Percentiles rank a stretch among this genome's conserved stretches.
These are phyloP conservation scores for Amanita pallidorosea DNA, from an alignment of 768 basidiomycete genomes.

Conservation along the genomic window DNA sequence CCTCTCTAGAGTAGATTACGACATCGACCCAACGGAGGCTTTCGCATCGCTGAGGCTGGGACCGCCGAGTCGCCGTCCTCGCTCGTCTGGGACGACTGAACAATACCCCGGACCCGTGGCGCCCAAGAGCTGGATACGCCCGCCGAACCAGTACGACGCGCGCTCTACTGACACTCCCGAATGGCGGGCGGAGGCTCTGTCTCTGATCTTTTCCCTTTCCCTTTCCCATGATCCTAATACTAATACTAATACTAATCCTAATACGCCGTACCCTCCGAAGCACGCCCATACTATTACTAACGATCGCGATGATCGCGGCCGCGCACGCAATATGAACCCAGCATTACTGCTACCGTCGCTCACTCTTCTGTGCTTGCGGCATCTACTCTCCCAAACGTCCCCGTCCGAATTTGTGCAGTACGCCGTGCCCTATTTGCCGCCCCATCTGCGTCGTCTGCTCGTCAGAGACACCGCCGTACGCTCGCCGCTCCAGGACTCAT, in stretches of 20 bases:
- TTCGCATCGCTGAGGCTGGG: slow-evolving; percentile 1
- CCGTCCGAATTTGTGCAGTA: slow-evolving; percentile 31
- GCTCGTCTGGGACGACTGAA: background rate
- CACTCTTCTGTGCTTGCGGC: slow-evolving; percentile 44
- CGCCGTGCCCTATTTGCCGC: slow-evolving; percentile 40
- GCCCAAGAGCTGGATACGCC: slow-evolving; percentile 47
- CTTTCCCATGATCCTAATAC: too few species aligned
- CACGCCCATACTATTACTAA: too few species aligned
- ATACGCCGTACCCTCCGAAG: too few species aligned
- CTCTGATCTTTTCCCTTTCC: slow-evolving; percentile 35
- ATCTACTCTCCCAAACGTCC: slow-evolving; percentile 28
- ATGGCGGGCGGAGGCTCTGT: slow-evolving; percentile 51
- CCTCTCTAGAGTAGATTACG: slow-evolving; percentile 21
- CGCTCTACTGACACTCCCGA: slow-evolving; percentile 15
- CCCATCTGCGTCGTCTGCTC: slow-evolving; percentile 47
- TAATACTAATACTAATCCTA: too few species aligned
- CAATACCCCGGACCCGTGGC: slow-evolving; percentile 37
- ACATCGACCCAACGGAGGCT: slow-evolving; percentile 4
- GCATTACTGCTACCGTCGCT: slow-evolving; percentile 32
- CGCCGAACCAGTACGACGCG: slow-evolving; percentile 11
- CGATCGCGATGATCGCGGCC: background rate
- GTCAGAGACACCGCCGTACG: slow-evolving; percentile 50
- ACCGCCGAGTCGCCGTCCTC: background rate
- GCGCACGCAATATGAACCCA: background rate
- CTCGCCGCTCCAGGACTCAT: slow-evolving; percentile 37